Evolutionary conservation across 345 rosid species (phyloP).

Genomic region (Triadica sebifera): DNA sequence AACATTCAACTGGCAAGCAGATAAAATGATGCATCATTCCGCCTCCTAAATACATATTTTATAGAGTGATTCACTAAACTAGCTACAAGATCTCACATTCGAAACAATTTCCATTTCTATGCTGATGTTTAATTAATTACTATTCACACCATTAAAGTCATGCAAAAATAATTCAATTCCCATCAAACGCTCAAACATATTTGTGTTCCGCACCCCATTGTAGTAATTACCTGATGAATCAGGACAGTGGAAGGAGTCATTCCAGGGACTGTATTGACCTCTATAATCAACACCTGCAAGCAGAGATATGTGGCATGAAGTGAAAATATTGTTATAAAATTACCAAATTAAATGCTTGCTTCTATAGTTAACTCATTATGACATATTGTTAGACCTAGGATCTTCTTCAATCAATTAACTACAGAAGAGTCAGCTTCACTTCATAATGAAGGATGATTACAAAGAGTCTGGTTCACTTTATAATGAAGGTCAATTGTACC

Average conservation of each 20-base stretch:
- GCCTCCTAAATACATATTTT: no score
- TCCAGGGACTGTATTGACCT: slow-evolving; percentile 93
- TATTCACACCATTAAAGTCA: neutral
- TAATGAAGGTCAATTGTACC: neutral
- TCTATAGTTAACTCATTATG: neutral
- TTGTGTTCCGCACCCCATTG: neutral
- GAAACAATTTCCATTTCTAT: no score
- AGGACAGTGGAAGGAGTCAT: slow-evolving; percentile 95
- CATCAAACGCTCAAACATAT: neutral
- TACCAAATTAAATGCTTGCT: neutral
- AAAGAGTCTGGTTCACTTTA: neutral
- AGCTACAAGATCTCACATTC: no score
- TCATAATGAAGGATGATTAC: no score
- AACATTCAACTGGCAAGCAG: neutral
- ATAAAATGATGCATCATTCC: no score
- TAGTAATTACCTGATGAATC: slow-evolving; percentile 75
- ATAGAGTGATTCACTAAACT: no score
- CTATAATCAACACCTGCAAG: slow-evolving; percentile 75
- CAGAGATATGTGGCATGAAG: neutral
- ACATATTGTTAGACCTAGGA: neutral
- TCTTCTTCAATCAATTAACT: neutral
- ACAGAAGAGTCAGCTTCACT: neutral
- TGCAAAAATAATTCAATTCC: neutral
- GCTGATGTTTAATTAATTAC: no score
- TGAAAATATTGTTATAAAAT: neutral